Base-by-base conservation (phyloP, 495 filamentous ascomycete species). In the Xanthoparmelia taractica region DNA sequence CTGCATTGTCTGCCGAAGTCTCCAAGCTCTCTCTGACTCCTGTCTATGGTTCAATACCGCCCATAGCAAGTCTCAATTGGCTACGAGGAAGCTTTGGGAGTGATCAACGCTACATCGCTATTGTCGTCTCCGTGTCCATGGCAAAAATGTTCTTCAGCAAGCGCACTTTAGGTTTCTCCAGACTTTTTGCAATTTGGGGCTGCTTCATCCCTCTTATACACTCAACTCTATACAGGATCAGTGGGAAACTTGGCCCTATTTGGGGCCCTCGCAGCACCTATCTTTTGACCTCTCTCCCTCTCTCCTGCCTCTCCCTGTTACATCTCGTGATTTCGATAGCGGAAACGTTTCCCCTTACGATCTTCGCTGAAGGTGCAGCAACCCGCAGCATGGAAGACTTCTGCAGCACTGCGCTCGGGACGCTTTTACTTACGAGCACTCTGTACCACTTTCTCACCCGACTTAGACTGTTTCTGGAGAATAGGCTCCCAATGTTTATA, bases 41-140 rank as follows among this genome's bases (percentile, higher is more conserved):
- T 4, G 87, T 92, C 27, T 97, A 95, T 75, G 93, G 93, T 29
- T 82, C 85, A 20, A 85, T 91, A 29, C 86, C 93, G 13, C 73
- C 90, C 1, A 80, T 83, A 79, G 86, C 68, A 87, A 87, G 73
- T 92, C 96, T 72, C 71, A 77, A 59, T 80, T 83, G 50, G 50
- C 29, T 54, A 7, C 50, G 50, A 20, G 50, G 50, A 33, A 7
- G 50, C 29, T 17, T 33, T 34, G 29, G 33, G 29, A 15, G 7
- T 3, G 50, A 54, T 54, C 50, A 20, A 54, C 50, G 50, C 15
- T 31, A 54, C 10, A 20, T 45, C 7, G 37, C 43, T 2, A 41
- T 36, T 17, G 18, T 55, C 12, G 4, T 41, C 23, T 43, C 5
- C 1, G 20, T 34, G 25, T 47, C 33, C 68, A 79, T 88, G 25